Evolutionary conservation across 768 basidiomycete species (phyloP).

Genomic region (Trametes maxima): DNA sequence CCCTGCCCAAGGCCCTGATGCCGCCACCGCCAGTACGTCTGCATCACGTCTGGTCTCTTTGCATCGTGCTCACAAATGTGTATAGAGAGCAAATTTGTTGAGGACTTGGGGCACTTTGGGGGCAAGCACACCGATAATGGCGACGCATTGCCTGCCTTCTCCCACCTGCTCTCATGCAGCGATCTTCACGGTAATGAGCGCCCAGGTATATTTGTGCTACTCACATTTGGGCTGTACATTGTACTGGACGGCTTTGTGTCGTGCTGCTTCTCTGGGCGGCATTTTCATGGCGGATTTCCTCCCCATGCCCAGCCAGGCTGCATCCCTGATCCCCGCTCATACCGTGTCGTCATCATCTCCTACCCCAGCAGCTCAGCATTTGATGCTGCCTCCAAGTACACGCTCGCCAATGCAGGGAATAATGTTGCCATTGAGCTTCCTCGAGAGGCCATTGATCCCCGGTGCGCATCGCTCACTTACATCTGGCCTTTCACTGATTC

Average conservation of each 20-base stretch:
- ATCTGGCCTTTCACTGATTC: not conserved
- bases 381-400: not conserved
- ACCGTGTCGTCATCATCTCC: not conserved
- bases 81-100: not conserved
- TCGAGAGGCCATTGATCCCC: not conserved
- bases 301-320: not conserved
- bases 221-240: not conserved
- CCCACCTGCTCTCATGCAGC: not conserved
- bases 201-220: not conserved
- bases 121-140: not conserved
- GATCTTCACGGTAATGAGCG: not conserved
- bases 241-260: not conserved
- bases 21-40: not conserved
- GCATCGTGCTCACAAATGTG: not conserved
- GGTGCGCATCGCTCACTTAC: not conserved
- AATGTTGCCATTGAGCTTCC: not conserved
- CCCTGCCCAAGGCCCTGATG: not conserved
- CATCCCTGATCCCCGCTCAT: not conserved
- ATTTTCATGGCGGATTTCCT: not conserved
- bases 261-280: not conserved
- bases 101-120: not conserved
- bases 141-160: not conserved
- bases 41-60: not conserved
- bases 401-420: not conserved
- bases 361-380: not conserved